Base-by-base conservation (phyloP, 805 yeast genomes). In the Pichia ethanolica region DNA sequence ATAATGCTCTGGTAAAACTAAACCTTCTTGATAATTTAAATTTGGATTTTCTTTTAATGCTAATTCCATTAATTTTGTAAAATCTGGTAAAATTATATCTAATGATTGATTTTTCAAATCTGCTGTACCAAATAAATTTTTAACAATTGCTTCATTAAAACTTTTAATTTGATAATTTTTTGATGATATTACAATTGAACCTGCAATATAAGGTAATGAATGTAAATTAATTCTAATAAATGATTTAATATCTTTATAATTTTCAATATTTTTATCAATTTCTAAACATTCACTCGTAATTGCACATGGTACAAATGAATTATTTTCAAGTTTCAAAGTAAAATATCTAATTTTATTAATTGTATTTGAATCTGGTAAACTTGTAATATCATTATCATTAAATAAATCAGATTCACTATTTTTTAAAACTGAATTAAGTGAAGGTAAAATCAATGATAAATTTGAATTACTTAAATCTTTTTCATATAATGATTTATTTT, bases 1-100 rank as follows among this genome's bases (percentile, higher is more conserved):
- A 62, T 86, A 84, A 66, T 89, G 97, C 64, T 90, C 98, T 0
- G 97, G 95, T 11, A 90, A 69, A 0, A 90, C 96, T 45, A 87
- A 67, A 1, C 97, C 97, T 0, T 84, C 78, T 34, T 67, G 64
- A 28, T 55, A 53, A 49, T 62, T 66, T 53, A 77, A 52, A 20
- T 67, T 59, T 30, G 74, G 71, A 54, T 71, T 70, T 34, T 73
- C 69, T 7, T 45, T 52, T 13, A 73, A 61, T 7, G 82, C 80
- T 25, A 61, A 54, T 2, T 66, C 62, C 45, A 82, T 60, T 25
- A 79, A 67, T 4, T 66, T 64, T 3, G 75, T 61, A 59, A 89
- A 88, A 14, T 74, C 68, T 6, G 95, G 95, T 28, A 89, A 71
- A 20, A 89, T 67, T 5, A 58, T 64, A 54, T 80, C 77, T 9